A percentile compares a stretch with the other conserved stretches of the same genome.
Evolutionary conservation across 208 protist genomes (phyloP).

Genomic region (Crithidia fasciculata): DNA sequence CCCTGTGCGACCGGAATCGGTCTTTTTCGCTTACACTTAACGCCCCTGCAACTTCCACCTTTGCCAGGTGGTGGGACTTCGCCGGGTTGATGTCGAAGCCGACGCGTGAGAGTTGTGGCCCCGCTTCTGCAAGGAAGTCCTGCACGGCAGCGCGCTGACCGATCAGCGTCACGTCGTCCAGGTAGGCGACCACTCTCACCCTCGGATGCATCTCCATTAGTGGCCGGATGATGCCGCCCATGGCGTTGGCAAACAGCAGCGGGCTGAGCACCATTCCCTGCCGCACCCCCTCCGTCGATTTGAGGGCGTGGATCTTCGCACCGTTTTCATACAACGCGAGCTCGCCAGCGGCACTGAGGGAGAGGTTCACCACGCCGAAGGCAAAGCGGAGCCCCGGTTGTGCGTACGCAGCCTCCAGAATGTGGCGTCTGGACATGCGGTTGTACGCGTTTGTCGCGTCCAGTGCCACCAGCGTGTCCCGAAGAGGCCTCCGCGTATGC

Average conservation of each 20-base stretch:
- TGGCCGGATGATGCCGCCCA: slow-evolving; percentile 4
- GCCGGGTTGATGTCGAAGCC: slow-evolving; percentile 39
- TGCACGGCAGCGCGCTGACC: slow-evolving; percentile 12
- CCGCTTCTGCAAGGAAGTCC: slow-evolving; percentile 14
- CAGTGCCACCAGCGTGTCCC: slow-evolving; percentile 33
- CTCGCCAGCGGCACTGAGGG: slow-evolving; percentile 18
- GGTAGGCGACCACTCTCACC: slow-evolving; percentile 31
- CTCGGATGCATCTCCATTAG: slow-evolving; percentile 1
- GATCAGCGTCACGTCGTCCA: slow-evolving; percentile 42
- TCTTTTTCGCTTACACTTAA: background rate
- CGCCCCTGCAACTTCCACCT: background rate
- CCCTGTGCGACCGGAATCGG: background rate
- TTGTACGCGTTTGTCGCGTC: slow-evolving; percentile 50
- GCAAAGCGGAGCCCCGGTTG: slow-evolving; percentile 1
- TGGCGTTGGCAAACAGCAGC: slow-evolving; percentile 38
- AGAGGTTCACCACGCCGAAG: slow-evolving; percentile 26
- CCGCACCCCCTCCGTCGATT: slow-evolving; percentile 32
- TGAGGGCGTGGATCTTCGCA: background rate
- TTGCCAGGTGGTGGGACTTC: slow-evolving; percentile 28
- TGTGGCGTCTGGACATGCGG: background rate
- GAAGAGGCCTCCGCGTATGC: background rate
- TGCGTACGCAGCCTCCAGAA: slow-evolving; percentile 19
- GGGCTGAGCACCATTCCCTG: slow-evolving; percentile 48
- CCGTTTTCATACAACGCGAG: slow-evolving; percentile 37
- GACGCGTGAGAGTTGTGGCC: slow-evolving; percentile 10